A percentile compares a stretch with the other conserved stretches of the same genome.
phyloP scores from a whole-genome alignment of 208 protist species.

The Strigomonas galati region DNA sequence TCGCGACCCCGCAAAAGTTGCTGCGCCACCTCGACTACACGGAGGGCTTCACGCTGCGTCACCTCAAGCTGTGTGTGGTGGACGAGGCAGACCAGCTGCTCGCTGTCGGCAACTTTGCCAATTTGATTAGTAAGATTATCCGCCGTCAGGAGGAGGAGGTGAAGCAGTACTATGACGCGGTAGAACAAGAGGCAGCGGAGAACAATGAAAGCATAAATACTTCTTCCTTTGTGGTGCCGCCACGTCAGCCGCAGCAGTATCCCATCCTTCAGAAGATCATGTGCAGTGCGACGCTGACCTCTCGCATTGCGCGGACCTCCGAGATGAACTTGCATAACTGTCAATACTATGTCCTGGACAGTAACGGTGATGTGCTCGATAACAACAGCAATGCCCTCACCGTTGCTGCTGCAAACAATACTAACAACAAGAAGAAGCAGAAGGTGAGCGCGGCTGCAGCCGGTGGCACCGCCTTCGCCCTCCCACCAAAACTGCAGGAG shows the following conservation, averaged over 20 bases:
- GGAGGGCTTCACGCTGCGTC: slow-evolving; percentile 45
- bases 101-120: slow-evolving; percentile 60
- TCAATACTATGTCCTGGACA: slow-evolving; percentile 74
- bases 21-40: slow-evolving; percentile 77
- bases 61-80: slow-evolving; percentile 78
- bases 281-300: slow-evolving; percentile 88
- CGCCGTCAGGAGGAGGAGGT: slow-evolving; percentile 68
- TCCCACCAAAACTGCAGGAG: slow-evolving; percentile 79
- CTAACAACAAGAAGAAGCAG: not conserved
- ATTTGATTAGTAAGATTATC: slow-evolving; percentile 75
- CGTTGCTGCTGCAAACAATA: not conserved
- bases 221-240: too few relatives aligned
- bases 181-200: slow-evolving; percentile 12
- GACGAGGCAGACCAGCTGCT: slow-evolving; percentile 90
- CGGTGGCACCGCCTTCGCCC: slow-evolving; percentile 67
- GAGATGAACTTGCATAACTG: slow-evolving; percentile 86
- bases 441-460: slow-evolving; percentile 3
- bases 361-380: slow-evolving; percentile 32
- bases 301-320: slow-evolving; percentile 75
- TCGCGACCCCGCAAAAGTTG: slow-evolving; percentile 79
- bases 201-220: too few relatives aligned
- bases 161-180: not conserved
- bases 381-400: slow-evolving; percentile 8
- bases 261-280: slow-evolving; percentile 77
- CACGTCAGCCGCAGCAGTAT: not conserved